A percentile compares a stretch with the other conserved stretches of the same genome.
These are phyloP conservation scores for Hypoxylon fuscum DNA, from an alignment of 495 filamentous ascomycete species.

Conservation along the genomic window DNA sequence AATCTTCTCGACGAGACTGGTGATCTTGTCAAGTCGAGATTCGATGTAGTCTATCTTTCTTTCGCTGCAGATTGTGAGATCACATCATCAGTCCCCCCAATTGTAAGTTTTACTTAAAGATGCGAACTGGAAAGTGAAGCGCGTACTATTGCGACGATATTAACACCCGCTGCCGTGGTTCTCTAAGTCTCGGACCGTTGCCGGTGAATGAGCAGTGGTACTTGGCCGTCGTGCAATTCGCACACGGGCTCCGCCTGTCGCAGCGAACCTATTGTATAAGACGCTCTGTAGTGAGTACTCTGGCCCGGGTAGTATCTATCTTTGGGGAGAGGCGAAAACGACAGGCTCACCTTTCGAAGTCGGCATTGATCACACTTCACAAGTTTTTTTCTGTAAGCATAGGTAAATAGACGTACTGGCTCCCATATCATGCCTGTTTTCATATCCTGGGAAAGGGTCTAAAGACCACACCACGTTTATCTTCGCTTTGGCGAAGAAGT, in stretches of 20 bases:
- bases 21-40: slow-evolving; percentile 64
- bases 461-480: no score
- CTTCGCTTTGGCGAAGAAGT: no score
- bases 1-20: slow-evolving; percentile 53
- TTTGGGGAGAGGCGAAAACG: slow-evolving; percentile 58
- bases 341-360: slow-evolving; percentile 60
- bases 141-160: slow-evolving; percentile 71
- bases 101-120: background rate
- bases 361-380: slow-evolving; percentile 39
- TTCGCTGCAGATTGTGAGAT: slow-evolving; percentile 53
- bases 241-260: slow-evolving; percentile 68
- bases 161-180: slow-evolving; percentile 64
- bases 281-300: slow-evolving; percentile 29
- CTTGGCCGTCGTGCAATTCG: slow-evolving; percentile 66
- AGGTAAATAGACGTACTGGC: background rate
- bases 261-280: slow-evolving; percentile 66
- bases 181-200: slow-evolving; percentile 60
- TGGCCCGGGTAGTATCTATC: slow-evolving; percentile 53
- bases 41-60: slow-evolving; percentile 71
- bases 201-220: slow-evolving; percentile 62
- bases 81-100: background rate
- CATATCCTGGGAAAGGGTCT: no score
- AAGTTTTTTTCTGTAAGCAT: background rate
- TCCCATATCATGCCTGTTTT: background rate
- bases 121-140: background rate